phyloP scores from a whole-genome alignment of 2,329 filamentous ascomycete genomes.

The Sclerotiophoma versabilis region DNA sequence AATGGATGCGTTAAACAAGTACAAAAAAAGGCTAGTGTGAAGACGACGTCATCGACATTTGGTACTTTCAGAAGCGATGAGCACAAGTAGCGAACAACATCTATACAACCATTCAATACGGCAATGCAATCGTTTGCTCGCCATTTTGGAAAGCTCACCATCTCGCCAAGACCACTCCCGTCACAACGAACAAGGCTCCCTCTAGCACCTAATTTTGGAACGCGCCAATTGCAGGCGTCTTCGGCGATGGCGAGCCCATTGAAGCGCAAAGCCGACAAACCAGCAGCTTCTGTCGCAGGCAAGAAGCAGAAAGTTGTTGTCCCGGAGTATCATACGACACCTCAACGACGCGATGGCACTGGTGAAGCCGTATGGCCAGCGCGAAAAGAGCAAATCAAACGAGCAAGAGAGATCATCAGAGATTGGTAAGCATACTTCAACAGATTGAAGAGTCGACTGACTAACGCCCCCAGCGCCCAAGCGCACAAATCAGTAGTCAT shows the following conservation, averaged over 20 bases:
- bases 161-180: background rate
- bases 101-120: background rate
- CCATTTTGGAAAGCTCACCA: background rate
- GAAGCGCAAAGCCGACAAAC: conserved; percentile 41
- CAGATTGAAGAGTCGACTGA: background rate
- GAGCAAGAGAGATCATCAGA: conserved; percentile 63
- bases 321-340: conserved; percentile 43
- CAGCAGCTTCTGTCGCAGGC: conserved; percentile 18
- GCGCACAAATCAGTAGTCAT: conserved; percentile 63
- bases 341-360: conserved; percentile 33
- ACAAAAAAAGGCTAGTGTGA: conserved; percentile 8
- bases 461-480: conserved; percentile 54
- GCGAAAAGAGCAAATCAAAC: conserved; percentile 61
- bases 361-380: conserved; percentile 69
- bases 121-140: conserved; percentile 5
- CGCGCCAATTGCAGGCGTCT: conserved; percentile 19
- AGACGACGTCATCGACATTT: conserved; percentile 16
- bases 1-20: background rate
- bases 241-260: conserved; percentile 30
- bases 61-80: background rate
- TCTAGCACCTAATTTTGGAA: too few relatives aligned
- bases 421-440: conserved; percentile 58
- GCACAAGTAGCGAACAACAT: background rate
- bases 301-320: conserved; percentile 39
- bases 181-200: background rate